Base-by-base conservation (phyloP, 176 grass and related monocot genomes). In the Echinochloa phyllopogon region DNA sequence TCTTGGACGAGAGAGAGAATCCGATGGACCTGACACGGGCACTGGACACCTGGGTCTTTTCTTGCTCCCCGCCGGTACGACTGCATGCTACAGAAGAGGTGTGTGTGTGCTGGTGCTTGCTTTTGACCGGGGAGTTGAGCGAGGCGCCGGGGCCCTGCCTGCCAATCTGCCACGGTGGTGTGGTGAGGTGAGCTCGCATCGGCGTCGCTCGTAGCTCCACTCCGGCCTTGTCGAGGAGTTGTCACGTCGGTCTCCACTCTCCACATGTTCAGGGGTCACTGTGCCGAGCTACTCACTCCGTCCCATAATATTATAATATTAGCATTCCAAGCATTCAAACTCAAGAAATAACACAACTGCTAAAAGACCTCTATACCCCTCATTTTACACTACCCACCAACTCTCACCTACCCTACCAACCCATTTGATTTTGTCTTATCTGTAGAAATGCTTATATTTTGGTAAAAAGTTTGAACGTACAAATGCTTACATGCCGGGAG, bases 61-160 rank as follows among this genome's bases (percentile, higher is more conserved):
- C 84, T 77, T 83, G 84, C 57, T 66, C 48, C 83, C 83, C 58
- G 40, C 37, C 23, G 17, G n/a, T 62, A 50, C 55, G 69, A 38
- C 27, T 38, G 56, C 4, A 29, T 58, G 66, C 60, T 56, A 82
- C 80, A 72, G 69, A n/a, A 33, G 51, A 9, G 38, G 65, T 24
- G 29, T 33, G 29, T 33, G 29, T 33, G 29, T 33, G 7, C 16
- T 41, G 48, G 21, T 53, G 49, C 13, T 87, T 17, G 59, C 89
- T 84, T 87, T 86, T 92, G 86, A 89, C 90, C 90, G 69, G 67
- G 43, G 59, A 63, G 40, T 55, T 16, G 50, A 49, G 33, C 23
- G 21, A 6, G 1, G 50, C 52, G 51, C 41, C 63, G 33, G n/a
- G 58, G 79, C 71, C 41, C 40, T 36, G 27, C 49, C 71, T 33